These are phyloP conservation scores for Clarireedia homoeocarpa DNA, from an alignment of 2,329 filamentous ascomycete genomes.

Conservation along the genomic window DNA sequence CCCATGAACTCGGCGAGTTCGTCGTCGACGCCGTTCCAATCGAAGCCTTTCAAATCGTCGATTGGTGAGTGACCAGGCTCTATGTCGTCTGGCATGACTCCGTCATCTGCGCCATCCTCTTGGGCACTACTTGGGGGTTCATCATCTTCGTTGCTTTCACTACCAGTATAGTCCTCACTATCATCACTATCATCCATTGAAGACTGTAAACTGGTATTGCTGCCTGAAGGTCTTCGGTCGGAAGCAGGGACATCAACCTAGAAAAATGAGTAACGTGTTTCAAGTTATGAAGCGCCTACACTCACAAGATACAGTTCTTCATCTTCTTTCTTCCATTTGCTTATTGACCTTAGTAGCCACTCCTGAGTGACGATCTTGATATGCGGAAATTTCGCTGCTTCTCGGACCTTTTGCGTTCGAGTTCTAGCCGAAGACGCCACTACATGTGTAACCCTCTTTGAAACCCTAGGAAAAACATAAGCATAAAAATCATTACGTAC, in stretches of 20 bases:
- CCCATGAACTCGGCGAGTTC: conserved; percentile 71
- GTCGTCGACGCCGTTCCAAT: conserved; percentile 58
- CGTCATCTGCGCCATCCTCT: conserved; percentile 36
- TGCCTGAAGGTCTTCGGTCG: conserved; percentile 37
- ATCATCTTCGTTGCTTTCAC: conserved; percentile 29
- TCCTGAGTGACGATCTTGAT: conserved; percentile 89
- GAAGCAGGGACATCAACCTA: conserved; percentile 63
- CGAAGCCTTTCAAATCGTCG: conserved; percentile 48
- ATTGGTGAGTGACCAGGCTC: conserved; percentile 45
- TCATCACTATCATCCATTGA: conserved; percentile 36
- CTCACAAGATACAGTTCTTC: conserved; percentile 49
- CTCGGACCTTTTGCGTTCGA: conserved; percentile 83
- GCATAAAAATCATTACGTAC: background rate
- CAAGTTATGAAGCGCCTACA: background rate
- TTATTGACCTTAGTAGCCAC: conserved; percentile 82
- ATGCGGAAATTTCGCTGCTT: conserved; percentile 68
- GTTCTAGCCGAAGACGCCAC: conserved; percentile 63
- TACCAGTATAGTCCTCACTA: conserved; percentile 27
- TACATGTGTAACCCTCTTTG: conserved; percentile 61
- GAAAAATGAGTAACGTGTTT: background rate
- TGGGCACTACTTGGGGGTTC: conserved; percentile 27
- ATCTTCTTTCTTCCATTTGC: conserved; percentile 72
- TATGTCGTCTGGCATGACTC: conserved; percentile 42
- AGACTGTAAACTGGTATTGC: conserved; percentile 39
- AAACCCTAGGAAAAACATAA: conserved; percentile 37